Base-by-base conservation (phyloP, 441 rosid species). In the Theobroma grandiflorum region DNA sequence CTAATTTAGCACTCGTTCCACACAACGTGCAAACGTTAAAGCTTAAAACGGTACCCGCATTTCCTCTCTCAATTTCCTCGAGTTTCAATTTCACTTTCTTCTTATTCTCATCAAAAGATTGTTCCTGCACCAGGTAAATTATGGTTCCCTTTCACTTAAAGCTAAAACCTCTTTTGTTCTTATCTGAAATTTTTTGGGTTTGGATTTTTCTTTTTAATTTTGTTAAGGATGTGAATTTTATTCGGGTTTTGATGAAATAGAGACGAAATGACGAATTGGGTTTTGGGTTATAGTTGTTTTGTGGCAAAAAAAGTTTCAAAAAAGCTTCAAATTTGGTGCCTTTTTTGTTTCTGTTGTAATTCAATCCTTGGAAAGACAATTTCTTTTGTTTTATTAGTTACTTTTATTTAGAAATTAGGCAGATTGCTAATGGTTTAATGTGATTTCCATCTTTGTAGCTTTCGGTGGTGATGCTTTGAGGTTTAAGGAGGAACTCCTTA, bases 361-460 rank as follows among this genome's bases (percentile, higher is more conserved):
- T 35, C 10, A 11, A 12, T 18, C 18, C 0, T 72, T 52, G 16
- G 2, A 33, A 52, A 9, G 8, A 9, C 31, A 4, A 31, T 15
- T 14, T 10, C 8, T 20, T 65, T 65, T 65, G 47, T 65, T 38
- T 37, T 45, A 22, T 71, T 31, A 49, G 40, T 6, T 31, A 16
- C 14, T 70, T 37, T n/a, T 16, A 7, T 70, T 50, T 71, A 70
- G 75, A 72, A 72, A 35, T 35, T 52, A 52, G 4, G 0, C 11
- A 45, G 47, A 50, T 71, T 71, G 14, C 50, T 35, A 9, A 53
- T 37, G 47, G 18, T 52, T 6, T 72, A 72, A 72, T 72, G 47
- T 37, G 16, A 45, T 72, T 72, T 72, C 52, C 47, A 31, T 35
- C 43, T 53, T 52, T 72, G 75, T 72, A 35, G 62, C 62, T 53